Percentiles rank a stretch among this genome's conserved stretches.
Conservation (phyloP, 2,329 filamentous ascomycete species). For the Lasiodiplodia hormozganensis region DNA sequence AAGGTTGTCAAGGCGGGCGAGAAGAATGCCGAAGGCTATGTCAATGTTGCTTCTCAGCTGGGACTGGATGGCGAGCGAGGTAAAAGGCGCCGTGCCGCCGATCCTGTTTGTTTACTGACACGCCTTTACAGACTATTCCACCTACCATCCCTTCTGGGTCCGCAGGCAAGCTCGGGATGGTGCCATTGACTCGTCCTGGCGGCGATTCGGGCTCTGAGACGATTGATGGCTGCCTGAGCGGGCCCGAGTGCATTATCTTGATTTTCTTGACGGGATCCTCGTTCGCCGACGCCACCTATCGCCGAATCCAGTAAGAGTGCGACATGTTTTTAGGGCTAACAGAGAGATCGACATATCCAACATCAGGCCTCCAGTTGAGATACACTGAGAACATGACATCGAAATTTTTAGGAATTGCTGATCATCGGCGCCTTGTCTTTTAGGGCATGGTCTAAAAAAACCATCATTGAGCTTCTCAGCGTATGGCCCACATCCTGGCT, state of each 20-base stretch:
- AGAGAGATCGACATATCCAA: not conserved
- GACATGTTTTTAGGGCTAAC: not conserved
- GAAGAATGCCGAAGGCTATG: slow-evolving; percentile 61
- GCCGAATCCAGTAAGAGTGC: not conserved
- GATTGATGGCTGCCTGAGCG: not conserved
- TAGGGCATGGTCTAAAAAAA: not conserved
- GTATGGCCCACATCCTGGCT: not conserved
- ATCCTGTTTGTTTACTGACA: not conserved
- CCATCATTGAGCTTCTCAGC: not conserved
- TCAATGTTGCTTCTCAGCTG: slow-evolving; percentile 68
- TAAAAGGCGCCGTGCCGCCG: slow-evolving; percentile 35
- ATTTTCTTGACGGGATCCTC: not conserved
- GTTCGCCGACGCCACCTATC: not conserved
- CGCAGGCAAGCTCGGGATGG: slow-evolving; percentile 27
- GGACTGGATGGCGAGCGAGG: slow-evolving; percentile 63
- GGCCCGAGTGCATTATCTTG: no score
- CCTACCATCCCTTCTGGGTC: slow-evolving; percentile 35
- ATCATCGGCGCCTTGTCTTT: not conserved
- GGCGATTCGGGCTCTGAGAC: not conserved
- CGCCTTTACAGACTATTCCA: slow-evolving; percentile 32
- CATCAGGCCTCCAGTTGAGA: slow-evolving; percentile 1
- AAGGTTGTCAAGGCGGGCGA: slow-evolving; percentile 53
- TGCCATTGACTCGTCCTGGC: slow-evolving; percentile 1
- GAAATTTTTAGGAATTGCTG: not conserved
- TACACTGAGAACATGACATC: not conserved